Conservation (phyloP, 345 rosid genomes). For the Eucalyptus leucophloia region DNA sequence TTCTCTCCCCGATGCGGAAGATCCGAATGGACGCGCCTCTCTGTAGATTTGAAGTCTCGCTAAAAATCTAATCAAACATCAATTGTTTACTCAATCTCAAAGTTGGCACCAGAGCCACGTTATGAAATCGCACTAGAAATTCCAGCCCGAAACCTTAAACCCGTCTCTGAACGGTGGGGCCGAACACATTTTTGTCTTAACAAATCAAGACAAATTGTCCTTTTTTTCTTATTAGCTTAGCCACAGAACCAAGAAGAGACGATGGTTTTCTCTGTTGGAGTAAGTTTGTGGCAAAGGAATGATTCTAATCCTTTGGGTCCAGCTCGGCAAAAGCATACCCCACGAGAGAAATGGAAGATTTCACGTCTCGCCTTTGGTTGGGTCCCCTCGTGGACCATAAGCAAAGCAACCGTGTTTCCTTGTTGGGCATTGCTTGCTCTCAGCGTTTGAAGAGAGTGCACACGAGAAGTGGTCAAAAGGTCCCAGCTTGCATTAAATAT, state of each 20-base stretch:
- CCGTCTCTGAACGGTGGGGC: neutral
- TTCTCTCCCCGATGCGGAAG: neutral
- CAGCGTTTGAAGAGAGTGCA: neutral
- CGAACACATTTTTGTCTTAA: neutral
- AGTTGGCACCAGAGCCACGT: neutral
- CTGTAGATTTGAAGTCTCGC: neutral
- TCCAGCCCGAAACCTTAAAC: neutral
- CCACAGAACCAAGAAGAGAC: neutral
- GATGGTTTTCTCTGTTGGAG: neutral
- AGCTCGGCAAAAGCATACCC: neutral
- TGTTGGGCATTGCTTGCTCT: neutral
- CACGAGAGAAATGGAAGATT: neutral
- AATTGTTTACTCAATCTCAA: neutral
- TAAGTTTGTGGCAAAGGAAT: neutral
- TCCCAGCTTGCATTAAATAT: neutral
- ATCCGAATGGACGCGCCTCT: neutral
- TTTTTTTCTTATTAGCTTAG: neutral
- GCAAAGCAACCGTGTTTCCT: neutral
- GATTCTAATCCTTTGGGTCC: neutral
- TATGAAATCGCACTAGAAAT: neutral
- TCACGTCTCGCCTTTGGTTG: neutral
- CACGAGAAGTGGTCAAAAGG: neutral
- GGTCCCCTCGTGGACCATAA: neutral
- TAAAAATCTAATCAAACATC: neutral
- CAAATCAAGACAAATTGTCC: neutral